Evolutionary conservation across 1,284 basidiomycete species (phyloP).

Genomic region (Ganoderma resinaceum): DNA sequence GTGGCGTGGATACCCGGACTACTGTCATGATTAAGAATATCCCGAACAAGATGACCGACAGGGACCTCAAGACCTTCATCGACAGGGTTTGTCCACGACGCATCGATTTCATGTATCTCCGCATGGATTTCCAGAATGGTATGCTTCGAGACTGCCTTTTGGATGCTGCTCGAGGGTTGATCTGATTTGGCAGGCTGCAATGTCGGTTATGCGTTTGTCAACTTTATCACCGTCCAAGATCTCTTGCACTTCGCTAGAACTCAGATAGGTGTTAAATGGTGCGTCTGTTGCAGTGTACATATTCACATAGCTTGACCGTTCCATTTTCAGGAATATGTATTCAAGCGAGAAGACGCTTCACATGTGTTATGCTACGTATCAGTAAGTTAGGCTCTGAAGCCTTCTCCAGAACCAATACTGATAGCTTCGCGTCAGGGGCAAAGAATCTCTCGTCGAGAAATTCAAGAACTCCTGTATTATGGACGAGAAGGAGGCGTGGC

Average conservation of each 20-base stretch:
- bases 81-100: slow-evolving; percentile 68
- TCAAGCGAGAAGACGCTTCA: slow-evolving; percentile 87
- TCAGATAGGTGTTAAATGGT: slow-evolving; percentile 82
- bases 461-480: slow-evolving; percentile 88
- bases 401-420: neutral
- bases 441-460: slow-evolving; percentile 85
- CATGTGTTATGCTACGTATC: slow-evolving; percentile 88
- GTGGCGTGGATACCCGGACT: slow-evolving; percentile 80
- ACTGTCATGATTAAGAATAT: slow-evolving; percentile 92
- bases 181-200: slow-evolving; percentile 67
- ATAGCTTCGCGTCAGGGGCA: slow-evolving; percentile 60
- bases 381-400: slow-evolving; percentile 53
- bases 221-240: slow-evolving; percentile 82
- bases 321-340: slow-evolving; percentile 81
- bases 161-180: slow-evolving; percentile 7
- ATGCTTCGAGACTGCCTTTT: slow-evolving; percentile 29
- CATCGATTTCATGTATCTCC: slow-evolving; percentile 85
- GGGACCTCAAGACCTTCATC: slow-evolving; percentile 75
- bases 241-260: slow-evolving; percentile 76
- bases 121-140: slow-evolving; percentile 87
- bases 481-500: slow-evolving; percentile 83
- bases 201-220: slow-evolving; percentile 88
- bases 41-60: slow-evolving; percentile 87
- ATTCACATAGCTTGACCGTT: slow-evolving; percentile 6
- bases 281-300: slow-evolving; percentile 25